phyloP scores from a whole-genome alignment of 805 yeast species.

The Clavispora fructus region DNA sequence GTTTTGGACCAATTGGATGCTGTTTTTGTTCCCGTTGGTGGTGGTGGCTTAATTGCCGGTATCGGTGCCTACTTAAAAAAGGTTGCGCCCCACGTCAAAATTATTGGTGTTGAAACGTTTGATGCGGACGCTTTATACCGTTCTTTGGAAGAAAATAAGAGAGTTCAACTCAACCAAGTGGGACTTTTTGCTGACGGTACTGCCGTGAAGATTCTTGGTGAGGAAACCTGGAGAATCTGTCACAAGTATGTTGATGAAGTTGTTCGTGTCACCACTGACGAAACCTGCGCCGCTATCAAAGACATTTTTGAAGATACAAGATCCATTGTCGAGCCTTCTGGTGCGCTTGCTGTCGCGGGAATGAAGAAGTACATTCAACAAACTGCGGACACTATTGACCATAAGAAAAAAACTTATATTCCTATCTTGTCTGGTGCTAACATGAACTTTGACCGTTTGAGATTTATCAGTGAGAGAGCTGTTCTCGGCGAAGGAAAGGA shows the following conservation, averaged over 20 bases:
- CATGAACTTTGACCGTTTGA: slow-evolving; percentile 93
- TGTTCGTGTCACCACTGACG: slow-evolving; percentile 82
- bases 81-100: slow-evolving; percentile 94
- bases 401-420: slow-evolving; percentile 63
- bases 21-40: slow-evolving; percentile 90
- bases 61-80: slow-evolving; percentile 85
- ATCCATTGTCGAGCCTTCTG: slow-evolving; percentile 92
- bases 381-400: slow-evolving; percentile 63
- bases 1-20: slow-evolving; percentile 74
- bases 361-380: slow-evolving; percentile 70
- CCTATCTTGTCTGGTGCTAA: slow-evolving; percentile 94
- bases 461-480: slow-evolving; percentile 96
- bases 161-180: slow-evolving; percentile 59
- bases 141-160: slow-evolving; percentile 53
- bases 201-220: slow-evolving; percentile 86
- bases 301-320: slow-evolving; percentile 96
- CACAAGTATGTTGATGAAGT: slow-evolving; percentile 82
- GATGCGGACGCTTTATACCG: slow-evolving; percentile 92
- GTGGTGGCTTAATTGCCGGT: slow-evolving; percentile 95
- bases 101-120: slow-evolving; percentile 92
- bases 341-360: slow-evolving; percentile 96
- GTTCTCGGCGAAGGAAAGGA: slow-evolving; percentile 98
- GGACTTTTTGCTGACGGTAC: slow-evolving; percentile 99
- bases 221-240: slow-evolving; percentile 83
- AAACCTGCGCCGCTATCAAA: slow-evolving; percentile 92